Evolutionary conservation across 352 stramenopile genomes (phyloP), one percentile per base, ranked within the genome.

Genomic region (Phytopythium kandeliae): DNA sequence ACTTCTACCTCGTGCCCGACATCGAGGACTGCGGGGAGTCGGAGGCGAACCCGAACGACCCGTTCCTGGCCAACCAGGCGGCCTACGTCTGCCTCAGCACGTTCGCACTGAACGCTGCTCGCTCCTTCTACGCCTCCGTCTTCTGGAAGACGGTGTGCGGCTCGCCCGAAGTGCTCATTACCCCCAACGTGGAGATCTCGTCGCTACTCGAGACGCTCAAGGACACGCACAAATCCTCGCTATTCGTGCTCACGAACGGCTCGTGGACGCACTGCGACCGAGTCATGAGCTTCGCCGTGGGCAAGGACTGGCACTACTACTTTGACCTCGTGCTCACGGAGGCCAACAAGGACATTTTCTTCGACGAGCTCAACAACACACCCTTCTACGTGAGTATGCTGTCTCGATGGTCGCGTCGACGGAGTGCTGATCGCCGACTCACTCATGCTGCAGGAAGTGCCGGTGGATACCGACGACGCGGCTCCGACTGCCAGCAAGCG

Each of bases 221-320:
- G 33, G 60, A 52, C 0, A 54, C 48, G 43, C 56, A 63, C 45
- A 47, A 59, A 26, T 74, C 72, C 41, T 53, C 69, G 50, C 57
- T 83, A 15, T 83, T 79, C 35, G 50, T 83, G 6, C 66, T 83
- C 26, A 83, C 71, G 11, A 78, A 79, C 44, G 59, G 71, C 12
- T 78, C 68, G 43, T 77, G 63, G 65, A 71, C 67, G 36, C 71
- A 83, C 48, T 77, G 65, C 51, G 75, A 82, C 50, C 67, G 73
- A 38, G 71, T 83, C 16, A 69, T 83, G 60, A 65, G 75, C 36
- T 71, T 69, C 37, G 65, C 68, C 16, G 51, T 83, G 16, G 68
- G 68, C 8, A 67, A 61, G 9, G 71, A 79, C 60, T 83, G 71
- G 71, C 46, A 60, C 12, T 51, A 48, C 21, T 73, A 70, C 52